phyloP scores from a whole-genome alignment of 371 early-diverging fungal species.

The Gilbertella persicaria region DNA sequence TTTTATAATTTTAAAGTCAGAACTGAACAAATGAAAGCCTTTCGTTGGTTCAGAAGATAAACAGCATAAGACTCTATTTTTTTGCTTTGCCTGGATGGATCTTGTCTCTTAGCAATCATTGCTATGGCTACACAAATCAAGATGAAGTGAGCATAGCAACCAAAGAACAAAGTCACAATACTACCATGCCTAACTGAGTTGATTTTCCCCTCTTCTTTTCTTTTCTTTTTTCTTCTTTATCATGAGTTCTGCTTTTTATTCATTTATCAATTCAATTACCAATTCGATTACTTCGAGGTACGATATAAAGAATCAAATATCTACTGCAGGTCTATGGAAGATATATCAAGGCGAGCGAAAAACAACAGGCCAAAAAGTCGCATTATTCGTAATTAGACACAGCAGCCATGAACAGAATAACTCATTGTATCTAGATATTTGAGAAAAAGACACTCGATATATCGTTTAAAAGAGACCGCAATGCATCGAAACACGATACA shows the following conservation, averaged over 20 bases:
- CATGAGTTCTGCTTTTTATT: conserved; percentile 55
- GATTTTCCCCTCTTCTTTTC: not conserved
- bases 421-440: conserved; percentile 70
- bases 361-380: conserved; percentile 61
- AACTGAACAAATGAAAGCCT: no score
- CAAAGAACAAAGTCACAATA: no score
- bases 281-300: conserved; percentile 50
- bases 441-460: conserved; percentile 72
- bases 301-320: conserved; percentile 57
- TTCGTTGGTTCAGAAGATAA: no score
- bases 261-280: conserved; percentile 51
- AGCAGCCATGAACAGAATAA: not conserved
- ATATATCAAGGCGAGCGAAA: conserved; percentile 62
- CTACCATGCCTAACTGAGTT: no score
- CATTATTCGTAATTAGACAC: conserved; percentile 59
- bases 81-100: no score
- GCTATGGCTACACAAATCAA: no score
- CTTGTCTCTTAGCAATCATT: no score
- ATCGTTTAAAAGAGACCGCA: conserved; percentile 51
- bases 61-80: no score
- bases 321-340: conserved; percentile 67
- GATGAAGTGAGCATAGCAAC: no score
- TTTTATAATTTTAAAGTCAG: no score
- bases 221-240: not conserved
- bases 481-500: conserved; percentile 51